Percentiles rank a stretch among this genome's conserved stretches.
These are phyloP conservation scores for Metschnikowia shivogae DNA, from an alignment of 805 yeast species.

Conservation along the genomic window DNA sequence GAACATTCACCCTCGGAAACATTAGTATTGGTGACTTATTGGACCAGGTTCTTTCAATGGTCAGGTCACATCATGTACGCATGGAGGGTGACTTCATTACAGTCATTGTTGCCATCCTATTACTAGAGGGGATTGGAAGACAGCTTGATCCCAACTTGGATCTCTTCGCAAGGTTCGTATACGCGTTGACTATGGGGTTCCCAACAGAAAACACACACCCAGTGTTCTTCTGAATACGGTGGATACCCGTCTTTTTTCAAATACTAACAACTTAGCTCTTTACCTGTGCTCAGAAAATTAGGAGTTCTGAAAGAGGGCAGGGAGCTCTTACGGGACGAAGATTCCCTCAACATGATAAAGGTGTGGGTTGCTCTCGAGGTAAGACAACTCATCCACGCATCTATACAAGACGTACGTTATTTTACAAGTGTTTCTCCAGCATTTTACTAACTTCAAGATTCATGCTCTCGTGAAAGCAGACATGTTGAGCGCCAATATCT, in stretches of 20 bases:
- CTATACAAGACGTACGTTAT: constrained; percentile 66
- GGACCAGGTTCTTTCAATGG: constrained; percentile 86
- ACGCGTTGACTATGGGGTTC: constrained; percentile 36
- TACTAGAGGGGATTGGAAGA: constrained; percentile 93
- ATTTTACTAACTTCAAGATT: constrained; percentile 21
- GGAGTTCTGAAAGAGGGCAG: constrained; percentile 67
- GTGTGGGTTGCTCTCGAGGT: constrained; percentile 91
- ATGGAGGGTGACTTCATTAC: constrained; percentile 97
- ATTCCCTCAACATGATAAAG: constrained; percentile 75
- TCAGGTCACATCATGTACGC: constrained; percentile 87
- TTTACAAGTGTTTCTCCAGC: neutral
- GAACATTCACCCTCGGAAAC: constrained; percentile 90
- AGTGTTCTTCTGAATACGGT: constrained; percentile 4
- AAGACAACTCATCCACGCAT: constrained; percentile 78
- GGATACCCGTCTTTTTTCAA: neutral
- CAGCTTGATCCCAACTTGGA: constrained; percentile 91
- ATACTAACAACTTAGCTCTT: constrained; percentile 47
- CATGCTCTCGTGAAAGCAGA: constrained; percentile 43
- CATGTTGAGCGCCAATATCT: constrained; percentile 43
- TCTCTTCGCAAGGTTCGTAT: constrained; percentile 93
- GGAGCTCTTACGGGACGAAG: constrained; percentile 50
- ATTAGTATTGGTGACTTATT: constrained; percentile 88
- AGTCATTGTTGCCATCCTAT: constrained; percentile 86
- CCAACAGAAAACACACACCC: constrained; percentile 32
- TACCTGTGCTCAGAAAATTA: constrained; percentile 80